These are phyloP conservation scores for Paraconiothyrium sp. DNA, from an alignment of 2,329 filamentous ascomycete species.

Conservation along the genomic window DNA sequence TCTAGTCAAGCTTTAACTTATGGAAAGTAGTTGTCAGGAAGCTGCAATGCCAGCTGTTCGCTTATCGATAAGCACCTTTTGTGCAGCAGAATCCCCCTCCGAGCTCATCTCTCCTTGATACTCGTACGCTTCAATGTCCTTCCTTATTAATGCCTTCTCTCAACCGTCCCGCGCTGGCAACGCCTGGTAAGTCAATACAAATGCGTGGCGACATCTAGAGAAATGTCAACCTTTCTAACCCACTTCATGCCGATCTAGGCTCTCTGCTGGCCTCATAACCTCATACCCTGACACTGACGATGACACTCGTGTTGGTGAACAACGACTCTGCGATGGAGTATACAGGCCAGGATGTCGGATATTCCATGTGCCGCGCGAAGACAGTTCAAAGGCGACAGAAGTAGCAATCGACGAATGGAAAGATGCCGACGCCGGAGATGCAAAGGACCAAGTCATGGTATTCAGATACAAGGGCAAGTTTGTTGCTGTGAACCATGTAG, in stretches of 20 bases:
- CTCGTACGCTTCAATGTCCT: conserved; percentile 25
- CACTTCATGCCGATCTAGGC: conserved; percentile 23
- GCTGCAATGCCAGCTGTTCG: no score
- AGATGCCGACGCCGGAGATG: conserved; percentile 27
- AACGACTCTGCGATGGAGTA: conserved; percentile 25
- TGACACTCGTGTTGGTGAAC: conserved; percentile 26
- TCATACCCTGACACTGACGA: conserved; percentile 33
- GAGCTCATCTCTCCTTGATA: not conserved
- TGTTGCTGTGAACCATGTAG: conserved; percentile 75
- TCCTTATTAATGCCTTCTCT: conserved; percentile 33
- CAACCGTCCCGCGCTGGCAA: conserved; percentile 31
- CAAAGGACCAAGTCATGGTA: conserved; percentile 69
- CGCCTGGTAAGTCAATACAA: conserved; percentile 14
- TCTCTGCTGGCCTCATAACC: conserved; percentile 30
- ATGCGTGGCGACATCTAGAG: not conserved
- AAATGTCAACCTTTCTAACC: not conserved
- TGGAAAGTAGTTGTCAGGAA: no score
- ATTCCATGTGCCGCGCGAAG: conserved; percentile 35
- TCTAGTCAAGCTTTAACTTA: no score
- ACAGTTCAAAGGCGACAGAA: conserved; percentile 28
- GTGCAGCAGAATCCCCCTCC: not conserved
- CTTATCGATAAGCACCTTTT: not conserved
- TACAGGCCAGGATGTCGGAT: conserved; percentile 33
- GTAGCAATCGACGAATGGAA: conserved; percentile 40
- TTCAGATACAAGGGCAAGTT: conserved; percentile 71